phyloP scores from a whole-genome alignment of 2,329 filamentous ascomycete genomes.

The Atkinsonella hypoxylon region DNA sequence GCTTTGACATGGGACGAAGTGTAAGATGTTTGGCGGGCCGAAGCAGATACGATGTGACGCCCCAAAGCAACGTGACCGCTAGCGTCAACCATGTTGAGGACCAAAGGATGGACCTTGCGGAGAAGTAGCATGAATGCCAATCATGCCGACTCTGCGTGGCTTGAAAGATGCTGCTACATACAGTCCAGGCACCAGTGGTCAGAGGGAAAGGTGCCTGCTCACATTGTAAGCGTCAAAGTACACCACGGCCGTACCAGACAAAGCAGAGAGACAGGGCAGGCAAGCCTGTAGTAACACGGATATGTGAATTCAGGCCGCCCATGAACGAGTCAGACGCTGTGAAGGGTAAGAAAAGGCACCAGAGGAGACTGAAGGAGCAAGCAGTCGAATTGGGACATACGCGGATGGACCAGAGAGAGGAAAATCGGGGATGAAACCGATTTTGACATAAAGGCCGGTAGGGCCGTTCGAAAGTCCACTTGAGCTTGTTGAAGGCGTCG shows the following conservation, averaged over 20 bases:
- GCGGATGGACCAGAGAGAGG: not conserved
- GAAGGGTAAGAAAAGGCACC: not conserved
- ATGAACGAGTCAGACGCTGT: no score
- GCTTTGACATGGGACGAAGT: slow-evolving; percentile 5
- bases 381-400: slow-evolving; percentile 7
- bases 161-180: not conserved
- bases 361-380: not conserved
- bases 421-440: slow-evolving; percentile 6
- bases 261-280: not conserved
- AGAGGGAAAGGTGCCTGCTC: not conserved
- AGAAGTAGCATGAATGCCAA: slow-evolving; percentile 5
- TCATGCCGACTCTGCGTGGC: not conserved
- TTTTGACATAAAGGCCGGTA: slow-evolving; percentile 4
- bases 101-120: slow-evolving; percentile 1
- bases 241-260: not conserved
- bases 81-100: slow-evolving; percentile 1
- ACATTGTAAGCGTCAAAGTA: no score
- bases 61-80: not conserved
- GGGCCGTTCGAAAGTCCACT: slow-evolving; percentile 1
- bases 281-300: no score
- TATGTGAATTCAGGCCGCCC: no score
- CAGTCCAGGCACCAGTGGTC: not conserved
- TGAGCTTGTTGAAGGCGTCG: not conserved
- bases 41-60: not conserved
- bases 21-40: slow-evolving; percentile 2